A percentile compares a stretch with the other conserved stretches of the same genome.
Evolutionary conservation across 352 stramenopile species (phyloP).

Genomic region (Phytophthora capsici): DNA sequence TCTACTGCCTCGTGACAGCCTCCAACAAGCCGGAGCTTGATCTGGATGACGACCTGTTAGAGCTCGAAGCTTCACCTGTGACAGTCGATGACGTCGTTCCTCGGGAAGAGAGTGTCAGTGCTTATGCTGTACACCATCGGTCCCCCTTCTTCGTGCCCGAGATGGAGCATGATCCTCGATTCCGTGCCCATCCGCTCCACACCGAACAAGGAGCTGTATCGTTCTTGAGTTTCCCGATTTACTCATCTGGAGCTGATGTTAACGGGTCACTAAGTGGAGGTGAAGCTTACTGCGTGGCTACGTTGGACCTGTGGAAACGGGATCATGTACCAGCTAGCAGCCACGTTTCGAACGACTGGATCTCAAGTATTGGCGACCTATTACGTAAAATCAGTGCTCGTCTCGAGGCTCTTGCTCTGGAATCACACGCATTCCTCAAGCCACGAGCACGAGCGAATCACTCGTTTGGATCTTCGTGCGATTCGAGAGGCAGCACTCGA

Average conservation of each 20-base stretch:
- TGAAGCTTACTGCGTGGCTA: conserved; percentile 60
- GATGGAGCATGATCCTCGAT: conserved; percentile 63
- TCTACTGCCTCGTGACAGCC: conserved; percentile 72
- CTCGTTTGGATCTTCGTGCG: conserved; percentile 66
- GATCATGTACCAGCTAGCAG: conserved; percentile 58
- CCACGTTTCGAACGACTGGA: conserved; percentile 72
- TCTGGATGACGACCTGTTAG: conserved; percentile 36
- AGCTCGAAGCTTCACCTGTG: conserved; percentile 43
- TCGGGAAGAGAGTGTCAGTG: conserved; percentile 71
- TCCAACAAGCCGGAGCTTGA: conserved; percentile 40
- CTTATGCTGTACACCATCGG: conserved; percentile 73
- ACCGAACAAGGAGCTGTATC: conserved; percentile 65
- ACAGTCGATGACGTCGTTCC: conserved; percentile 62
- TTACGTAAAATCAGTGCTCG: conserved; percentile 48
- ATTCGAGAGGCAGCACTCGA: conserved; percentile 63
- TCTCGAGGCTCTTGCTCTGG: conserved; percentile 56
- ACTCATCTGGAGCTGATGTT: conserved; percentile 38
- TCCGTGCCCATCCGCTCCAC: conserved; percentile 71
- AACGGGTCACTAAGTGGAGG: conserved; percentile 10
- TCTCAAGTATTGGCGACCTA: conserved; percentile 41
- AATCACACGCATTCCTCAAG: conserved; percentile 49
- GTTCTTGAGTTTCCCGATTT: conserved; percentile 78
- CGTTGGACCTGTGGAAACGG: conserved; percentile 71
- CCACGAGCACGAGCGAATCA: conserved; percentile 48
- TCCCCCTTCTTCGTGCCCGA: conserved; percentile 73